Evolutionary conservation across 768 basidiomycete genomes (phyloP), one percentile per base, ranked within the genome.

Genomic region (Macrocybe gigantea): DNA sequence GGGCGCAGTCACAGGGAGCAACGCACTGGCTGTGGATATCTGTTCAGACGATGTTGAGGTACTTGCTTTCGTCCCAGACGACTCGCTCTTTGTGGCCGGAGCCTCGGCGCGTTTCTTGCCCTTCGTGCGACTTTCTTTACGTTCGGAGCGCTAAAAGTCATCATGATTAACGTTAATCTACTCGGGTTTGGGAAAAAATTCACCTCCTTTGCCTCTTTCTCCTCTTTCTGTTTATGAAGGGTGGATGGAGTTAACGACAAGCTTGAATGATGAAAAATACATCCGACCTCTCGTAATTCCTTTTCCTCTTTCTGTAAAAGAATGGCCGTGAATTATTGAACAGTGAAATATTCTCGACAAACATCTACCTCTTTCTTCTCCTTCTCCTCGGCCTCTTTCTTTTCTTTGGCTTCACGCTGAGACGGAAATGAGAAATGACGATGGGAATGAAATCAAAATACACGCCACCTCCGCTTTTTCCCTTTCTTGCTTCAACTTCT

Each of bases 361-460:
- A 45, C 41, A 13, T 48, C 41, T 52, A 65, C 65, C 76, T 78
- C 78, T 59, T 70, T 74, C 59, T 77, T 73, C 49, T 70, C 77
- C 55, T 69, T 71, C 58, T 87, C 84, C 49, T 87, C 85, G 9
- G 77, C 76, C 66, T 87, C 87, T 55, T 80, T 79, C 68, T 83
- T 85, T 64, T 89, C 88, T 62, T 84, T 85, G 22, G 86, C 85
- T 60, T 89, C 88, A 43, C 80, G 81, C 86, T 91, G 60, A 22
- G 22, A 22, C 22, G 22, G 22, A 35, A 51, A 55, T 38, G 48
- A 45, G 42, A 59, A 32, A 50, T 44, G n/a, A 52, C 39, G 54
- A 53, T 53, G 44, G 53, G 60, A 52, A 55, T 38, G 42, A 33
- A 40, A 54, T 41, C 22, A 41, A 50, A 45, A 53, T 53, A 59